Conservation (phyloP, 1,139 yeast species). For the Candida anutae region DNA sequence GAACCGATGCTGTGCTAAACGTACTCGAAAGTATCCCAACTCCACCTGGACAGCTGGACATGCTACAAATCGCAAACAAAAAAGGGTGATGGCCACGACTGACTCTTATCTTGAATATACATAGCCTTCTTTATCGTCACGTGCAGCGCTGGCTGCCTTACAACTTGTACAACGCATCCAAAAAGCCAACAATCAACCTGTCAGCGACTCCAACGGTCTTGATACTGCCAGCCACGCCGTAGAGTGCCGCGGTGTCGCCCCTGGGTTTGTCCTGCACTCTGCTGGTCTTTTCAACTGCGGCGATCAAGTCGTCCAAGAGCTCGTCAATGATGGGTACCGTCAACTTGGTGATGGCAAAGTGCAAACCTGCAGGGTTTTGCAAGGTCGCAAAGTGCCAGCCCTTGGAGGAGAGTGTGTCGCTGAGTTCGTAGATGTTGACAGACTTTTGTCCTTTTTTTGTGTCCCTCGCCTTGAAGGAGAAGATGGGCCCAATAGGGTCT, state of each 20-base stretch:
- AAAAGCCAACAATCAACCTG: constrained; percentile 64
- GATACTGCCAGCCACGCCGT: constrained; percentile 93
- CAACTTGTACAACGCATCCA: constrained; percentile 65
- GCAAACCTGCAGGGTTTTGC: constrained; percentile 87
- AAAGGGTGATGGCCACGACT: too few relatives aligned
- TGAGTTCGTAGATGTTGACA: constrained; percentile 65
- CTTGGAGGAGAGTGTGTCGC: constrained; percentile 54
- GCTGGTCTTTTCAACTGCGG: constrained; percentile 18
- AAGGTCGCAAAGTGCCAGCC: constrained; percentile 92
- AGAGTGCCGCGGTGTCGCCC: constrained; percentile 78
- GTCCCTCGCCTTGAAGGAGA: constrained; percentile 56
- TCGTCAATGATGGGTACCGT: constrained; percentile 58
- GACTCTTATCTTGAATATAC: too few relatives aligned
- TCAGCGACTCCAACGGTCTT: constrained; percentile 83
- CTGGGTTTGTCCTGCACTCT: constrained; percentile 22
- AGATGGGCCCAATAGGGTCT: constrained; percentile 76
- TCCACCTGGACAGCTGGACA: too few relatives aligned
- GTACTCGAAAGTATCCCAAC: too few relatives aligned
- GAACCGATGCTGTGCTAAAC: constrained; percentile 28
- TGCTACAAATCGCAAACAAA: too few relatives aligned
- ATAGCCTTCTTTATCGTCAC: too few relatives aligned
- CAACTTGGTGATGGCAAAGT: constrained; percentile 76
- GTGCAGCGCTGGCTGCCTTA: too few relatives aligned
- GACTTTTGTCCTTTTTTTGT: constrained; percentile 7
- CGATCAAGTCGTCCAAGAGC: constrained; percentile 49